Conservation (phyloP, 495 filamentous ascomycete genomes). For the Cairneyella variabilis region DNA sequence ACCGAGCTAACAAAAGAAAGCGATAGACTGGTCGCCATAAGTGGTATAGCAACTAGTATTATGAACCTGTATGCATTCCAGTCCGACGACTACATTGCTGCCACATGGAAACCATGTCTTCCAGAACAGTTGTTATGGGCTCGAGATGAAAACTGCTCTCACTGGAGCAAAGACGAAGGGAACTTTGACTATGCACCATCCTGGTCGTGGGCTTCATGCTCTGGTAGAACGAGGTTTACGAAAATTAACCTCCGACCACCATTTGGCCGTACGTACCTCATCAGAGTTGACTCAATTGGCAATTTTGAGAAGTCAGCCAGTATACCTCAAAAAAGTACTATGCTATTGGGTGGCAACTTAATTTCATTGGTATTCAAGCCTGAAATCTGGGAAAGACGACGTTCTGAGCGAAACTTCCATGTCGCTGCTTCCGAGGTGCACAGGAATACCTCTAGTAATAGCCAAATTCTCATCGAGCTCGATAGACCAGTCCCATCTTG, state of each 20-base stretch:
- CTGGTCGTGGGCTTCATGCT: neutral
- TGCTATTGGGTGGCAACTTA: neutral
- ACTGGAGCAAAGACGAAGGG: conserved; percentile 1
- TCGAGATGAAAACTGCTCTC: neutral
- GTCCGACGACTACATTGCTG: neutral
- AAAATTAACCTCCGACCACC: neutral
- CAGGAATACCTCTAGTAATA: neutral
- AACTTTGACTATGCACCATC: conserved; percentile 1
- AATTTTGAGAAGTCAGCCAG: neutral
- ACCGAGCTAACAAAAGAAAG: neutral
- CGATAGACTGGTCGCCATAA: neutral
- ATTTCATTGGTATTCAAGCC: neutral
- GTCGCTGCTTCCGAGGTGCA: neutral
- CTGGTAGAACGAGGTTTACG: conserved; percentile 1
- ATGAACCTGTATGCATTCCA: neutral
- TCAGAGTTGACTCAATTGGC: neutral
- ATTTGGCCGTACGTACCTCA: neutral
- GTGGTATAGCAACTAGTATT: neutral
- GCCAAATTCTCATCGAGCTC: neutral
- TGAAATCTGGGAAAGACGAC: neutral
- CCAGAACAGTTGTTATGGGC: neutral
- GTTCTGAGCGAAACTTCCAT: neutral
- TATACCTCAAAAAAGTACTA: neutral
- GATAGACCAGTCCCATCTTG: neutral
- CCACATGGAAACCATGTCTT: neutral